Evolutionary conservation across 192 early-diverging fungal species (phyloP), one percentile per base, ranked within the genome.

Genomic region (Coemansia sp.): DNA sequence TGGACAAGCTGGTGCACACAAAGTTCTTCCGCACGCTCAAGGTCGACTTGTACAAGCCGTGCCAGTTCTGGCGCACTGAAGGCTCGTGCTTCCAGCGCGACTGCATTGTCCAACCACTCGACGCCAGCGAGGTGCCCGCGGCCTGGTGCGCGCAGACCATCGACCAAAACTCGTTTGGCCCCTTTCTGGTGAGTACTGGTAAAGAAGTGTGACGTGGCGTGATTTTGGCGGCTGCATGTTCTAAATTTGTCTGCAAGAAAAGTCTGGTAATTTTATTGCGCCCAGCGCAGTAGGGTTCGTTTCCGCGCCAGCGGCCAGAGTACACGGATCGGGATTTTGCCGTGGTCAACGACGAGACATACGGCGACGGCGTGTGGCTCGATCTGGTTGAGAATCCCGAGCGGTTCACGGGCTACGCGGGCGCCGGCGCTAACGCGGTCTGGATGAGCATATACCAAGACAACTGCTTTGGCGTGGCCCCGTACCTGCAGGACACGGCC

Each of bases 361-460:
- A 28, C 64, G 82, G 58, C 32, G 84, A 88, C 21, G 92, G 88
- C 22, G 78, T 89, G 26, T 97, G 90, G 79, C 86, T 99, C 8
- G 86, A 99, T 56, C 79, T 99, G 17, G 53, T 84, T 2, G 86
- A 86, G 26, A 99, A 99, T 58, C 94, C 94, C 6, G 97, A 99
- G 65, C 83, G 95, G 8, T 99, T 93, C 68, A 98, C 97, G 0
- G 97, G 93, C 14, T 99, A 97, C 56, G 83, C 87, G 19, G 97
- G 97, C 43, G 82, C 87, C 14, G 87, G 89, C 32, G 86, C 95
- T 30, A 81, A 80, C 22, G 83, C 88, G 35, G 87, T 99, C 6
- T 99, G 97, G 97, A 84, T 84, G 52, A 82, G 94, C n/a, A 93
- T 99, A 22, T 99, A 99, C 62, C 81, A 88, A 58, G 91, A 99